Base-by-base conservation (phyloP, 2,329 filamentous ascomycete species). In the Scleromitrula shiraiana region DNA sequence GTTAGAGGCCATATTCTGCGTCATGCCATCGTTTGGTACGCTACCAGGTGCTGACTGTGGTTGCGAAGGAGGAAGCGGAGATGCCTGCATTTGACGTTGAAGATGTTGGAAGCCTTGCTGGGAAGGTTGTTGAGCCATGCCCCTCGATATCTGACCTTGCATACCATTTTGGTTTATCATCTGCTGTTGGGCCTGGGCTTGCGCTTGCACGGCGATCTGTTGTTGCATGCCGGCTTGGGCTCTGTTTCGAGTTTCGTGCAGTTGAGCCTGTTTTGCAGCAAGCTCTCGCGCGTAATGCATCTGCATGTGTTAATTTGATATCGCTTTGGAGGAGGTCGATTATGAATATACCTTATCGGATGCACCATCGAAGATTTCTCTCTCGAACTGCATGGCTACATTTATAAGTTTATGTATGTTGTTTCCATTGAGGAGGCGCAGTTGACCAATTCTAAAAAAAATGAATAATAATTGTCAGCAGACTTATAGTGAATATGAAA, bases 81-180 rank as follows among this genome's bases (percentile, higher is more conserved):
- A 70, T 4, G 70, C 65, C 56, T 80, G 77, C 74, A 79, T 78
- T 47, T 71, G 74, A 46, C 78, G 76, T 50, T 78, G 77, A 29
- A 80, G 68, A 40, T 75, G 72, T 52, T 77, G 77, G 50, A 82
- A 80, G 1, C 69, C 71, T 56, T 72, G 76, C 51, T 75, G 77
- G 2, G 67, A 64, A 6, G 67, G 68, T 56, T 74, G 75, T 45
- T 60, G 61, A 64, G 75, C 71, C 47, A 58, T 56, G 10, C 69
- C 70, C 29, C 76, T 70, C 32, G 70, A 68, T 67, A 78, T 73
- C 53, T 75, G 70, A 10, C 67, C 68, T 50, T 74, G 73, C 67
- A 77, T 71, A 5, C 59, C 59, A 49, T 70, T 73, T 47, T 72
- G 72, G 50, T 69, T 75, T 38, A 48, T 48, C 68, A 80, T 70